A percentile compares a stretch with the other conserved stretches of the same genome.
These are phyloP conservation scores for Penstemon davidsonii DNA, from an alignment of 257 asterid genomes.

Conservation along the genomic window DNA sequence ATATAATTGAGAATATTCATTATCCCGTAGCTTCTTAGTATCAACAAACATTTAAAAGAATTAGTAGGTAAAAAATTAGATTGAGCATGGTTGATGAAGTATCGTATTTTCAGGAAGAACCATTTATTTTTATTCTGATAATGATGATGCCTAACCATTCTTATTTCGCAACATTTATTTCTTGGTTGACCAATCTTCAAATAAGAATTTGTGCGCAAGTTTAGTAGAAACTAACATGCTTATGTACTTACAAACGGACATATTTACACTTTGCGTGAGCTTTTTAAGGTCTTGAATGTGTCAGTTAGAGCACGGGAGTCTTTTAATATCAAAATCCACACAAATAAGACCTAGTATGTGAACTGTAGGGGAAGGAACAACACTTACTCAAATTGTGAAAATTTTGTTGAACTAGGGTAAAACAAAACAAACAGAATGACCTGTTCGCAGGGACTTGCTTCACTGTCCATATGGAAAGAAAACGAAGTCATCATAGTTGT, in stretches of 20 bases:
- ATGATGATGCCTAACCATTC: neutral
- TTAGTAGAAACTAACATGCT: conserved; percentile 1
- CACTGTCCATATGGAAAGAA: conserved; percentile 7
- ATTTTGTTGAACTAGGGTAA: no score
- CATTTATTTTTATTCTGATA: neutral
- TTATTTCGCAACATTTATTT: neutral
- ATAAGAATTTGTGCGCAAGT: neutral
- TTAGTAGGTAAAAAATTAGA: neutral
- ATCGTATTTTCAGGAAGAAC: neutral
- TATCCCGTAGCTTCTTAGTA: neutral
- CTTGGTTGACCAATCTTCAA: neutral
- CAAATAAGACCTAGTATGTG: no score
- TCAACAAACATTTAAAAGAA: neutral
- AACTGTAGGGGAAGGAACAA: no score
- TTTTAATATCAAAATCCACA: no score
- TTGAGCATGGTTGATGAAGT: neutral
- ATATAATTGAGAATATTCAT: conserved; percentile 6
- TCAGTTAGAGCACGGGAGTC: no score
- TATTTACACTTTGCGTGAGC: no score
- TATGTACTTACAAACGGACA: neutral
- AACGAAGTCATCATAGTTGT: neutral
- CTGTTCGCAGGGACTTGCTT: neutral
- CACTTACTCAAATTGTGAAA: no score
- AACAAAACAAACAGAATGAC: neutral
- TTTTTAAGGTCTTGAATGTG: no score